phyloP scores from a whole-genome alignment of 768 basidiomycete genomes.

The Sarcodon aspratus region DNA sequence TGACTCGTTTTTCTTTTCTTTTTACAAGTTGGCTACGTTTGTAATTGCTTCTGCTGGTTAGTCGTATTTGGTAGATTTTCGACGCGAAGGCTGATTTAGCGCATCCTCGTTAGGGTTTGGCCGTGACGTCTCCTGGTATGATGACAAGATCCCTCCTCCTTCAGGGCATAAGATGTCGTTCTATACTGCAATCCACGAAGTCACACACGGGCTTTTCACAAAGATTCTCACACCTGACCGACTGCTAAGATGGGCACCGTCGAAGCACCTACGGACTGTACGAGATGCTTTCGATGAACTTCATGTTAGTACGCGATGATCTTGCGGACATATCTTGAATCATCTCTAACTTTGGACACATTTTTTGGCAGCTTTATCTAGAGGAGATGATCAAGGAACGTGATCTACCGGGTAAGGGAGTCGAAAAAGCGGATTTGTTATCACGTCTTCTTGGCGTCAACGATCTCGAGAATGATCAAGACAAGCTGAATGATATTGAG shows the following conservation, averaged over 20 bases:
- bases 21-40: no score
- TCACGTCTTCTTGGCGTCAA: conserved; percentile 40
- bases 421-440: conserved; percentile 38
- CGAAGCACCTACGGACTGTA: conserved; percentile 11
- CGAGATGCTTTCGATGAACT: conserved; percentile 16
- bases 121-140: conserved; percentile 18
- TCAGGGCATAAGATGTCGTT: conserved; percentile 26
- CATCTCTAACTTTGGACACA: not conserved
- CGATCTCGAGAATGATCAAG: conserved; percentile 15
- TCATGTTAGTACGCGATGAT: conserved; percentile 7
- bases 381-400: conserved; percentile 41
- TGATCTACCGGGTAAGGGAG: conserved; percentile 20
- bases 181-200: conserved; percentile 17
- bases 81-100: conserved; percentile 34
- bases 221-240: conserved; percentile 15
- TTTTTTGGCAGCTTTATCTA: conserved; percentile 27
- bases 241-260: conserved; percentile 10
- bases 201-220: conserved; percentile 16
- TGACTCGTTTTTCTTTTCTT: no score
- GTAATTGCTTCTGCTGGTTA: no score
- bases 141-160: conserved; percentile 19
- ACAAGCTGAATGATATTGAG: conserved; percentile 31
- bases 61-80: conserved; percentile 34
- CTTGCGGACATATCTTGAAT: not conserved
- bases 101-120: not conserved